Evolutionary conservation across 2,329 filamentous ascomycete species (phyloP).

Genomic region (Ascochyta fabae): DNA sequence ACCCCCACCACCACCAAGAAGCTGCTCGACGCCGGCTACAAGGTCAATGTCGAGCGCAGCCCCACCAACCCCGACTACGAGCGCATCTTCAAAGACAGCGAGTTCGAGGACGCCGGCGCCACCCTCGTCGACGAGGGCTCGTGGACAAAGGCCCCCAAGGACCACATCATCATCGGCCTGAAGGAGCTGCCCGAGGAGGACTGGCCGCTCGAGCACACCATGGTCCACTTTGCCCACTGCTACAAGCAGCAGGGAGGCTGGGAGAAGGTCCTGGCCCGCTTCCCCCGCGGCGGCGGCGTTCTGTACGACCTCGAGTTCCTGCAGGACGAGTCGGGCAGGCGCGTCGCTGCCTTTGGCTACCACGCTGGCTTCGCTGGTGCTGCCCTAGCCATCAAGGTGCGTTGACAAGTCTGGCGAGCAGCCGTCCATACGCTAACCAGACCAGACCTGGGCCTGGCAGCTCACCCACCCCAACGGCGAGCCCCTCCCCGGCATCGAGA

Average conservation of each 20-base stretch:
- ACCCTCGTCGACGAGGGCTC: slow-evolving; percentile 47
- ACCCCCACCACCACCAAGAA: slow-evolving; percentile 50
- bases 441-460: slow-evolving; percentile 82
- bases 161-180: slow-evolving; percentile 51
- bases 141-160: slow-evolving; percentile 48
- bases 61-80: slow-evolving; percentile 46
- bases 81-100: slow-evolving; percentile 52
- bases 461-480: slow-evolving; percentile 70
- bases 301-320: slow-evolving; percentile 90
- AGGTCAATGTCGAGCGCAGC: slow-evolving; percentile 50
- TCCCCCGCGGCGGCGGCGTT: slow-evolving; percentile 75
- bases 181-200: slow-evolving; percentile 51
- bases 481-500: slow-evolving; percentile 69
- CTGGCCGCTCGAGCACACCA: slow-evolving; percentile 49
- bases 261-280: slow-evolving; percentile 80
- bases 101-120: slow-evolving; percentile 49
- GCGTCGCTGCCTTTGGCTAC: slow-evolving; percentile 74
- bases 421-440: slow-evolving; percentile 11
- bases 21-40: slow-evolving; percentile 51
- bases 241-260: slow-evolving; percentile 61
- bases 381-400: slow-evolving; percentile 52
- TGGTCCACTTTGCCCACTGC: slow-evolving; percentile 53
- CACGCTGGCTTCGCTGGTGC: slow-evolving; percentile 56
- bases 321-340: slow-evolving; percentile 71
- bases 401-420: not conserved